Evolutionary conservation across 257 asterid genomes (phyloP), one percentile per base, ranked within the genome.

Genomic region (Leptodermis oblonga): DNA sequence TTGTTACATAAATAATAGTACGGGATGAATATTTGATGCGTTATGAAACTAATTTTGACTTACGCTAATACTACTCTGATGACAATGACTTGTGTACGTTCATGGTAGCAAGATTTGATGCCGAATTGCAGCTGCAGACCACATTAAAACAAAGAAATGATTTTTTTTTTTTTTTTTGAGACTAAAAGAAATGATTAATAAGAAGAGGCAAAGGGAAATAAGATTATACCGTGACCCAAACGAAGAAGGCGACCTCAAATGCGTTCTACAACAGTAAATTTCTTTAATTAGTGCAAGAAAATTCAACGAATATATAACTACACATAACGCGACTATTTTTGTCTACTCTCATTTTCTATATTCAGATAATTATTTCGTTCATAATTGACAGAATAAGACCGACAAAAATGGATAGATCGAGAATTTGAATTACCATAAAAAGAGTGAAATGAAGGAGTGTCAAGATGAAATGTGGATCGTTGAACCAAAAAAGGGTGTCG

Each of bases 11-110:
- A n/a, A n/a, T n/a, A n/a, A n/a, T n/a, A n/a, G n/a, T n/a, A n/a
- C n/a, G n/a, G n/a, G n/a, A n/a, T n/a, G n/a, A n/a, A n/a, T n/a
- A n/a, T n/a, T n/a, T n/a, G n/a, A n/a, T n/a, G n/a, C n/a, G n/a
- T n/a, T n/a, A n/a, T n/a, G n/a, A n/a, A n/a, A 51, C 43, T 10
- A 34, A 48, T 4, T 45, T 11, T 56, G 41, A 84, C 95, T 89
- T 72, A 85, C 96, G 92, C 89, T 73, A 87, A 69, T 15, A 86
- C 95, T 48, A 85, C 87, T 68, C 96, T 81, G 69, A 83, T 69
- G 63, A 79, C 82, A 42, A 86, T 80, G 71, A 81, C 43, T 71
- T 58, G 81, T 4, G 68, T 33, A 3, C 76, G 79, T 31, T 84
- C 89, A 65, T 90, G 88, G 74, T 87, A 87, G 86, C 95, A 87